Base-by-base conservation (phyloP, 225 moss, liverwort and hornwort species). In the Neckera pumila region DNA sequence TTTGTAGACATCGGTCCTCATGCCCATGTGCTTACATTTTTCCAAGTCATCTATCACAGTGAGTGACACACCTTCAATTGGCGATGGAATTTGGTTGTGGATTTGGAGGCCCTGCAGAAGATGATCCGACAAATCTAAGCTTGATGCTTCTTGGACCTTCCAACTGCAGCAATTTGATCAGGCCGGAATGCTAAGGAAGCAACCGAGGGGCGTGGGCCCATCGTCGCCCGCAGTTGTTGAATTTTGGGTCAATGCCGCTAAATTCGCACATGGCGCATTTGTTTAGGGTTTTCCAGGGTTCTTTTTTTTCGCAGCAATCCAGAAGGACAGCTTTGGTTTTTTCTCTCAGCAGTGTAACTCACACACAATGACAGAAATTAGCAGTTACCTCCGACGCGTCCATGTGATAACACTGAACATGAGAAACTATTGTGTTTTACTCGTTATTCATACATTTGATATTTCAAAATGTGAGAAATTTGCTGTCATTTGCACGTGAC, bases 121-220 rank as follows among this genome's bases (percentile, higher is more conserved):
- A 49, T 82, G 64, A 38, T 17, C 31, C 40, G 31, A 54, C 54
- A 81, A 67, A 81, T 84, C 64, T 77, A 87, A 69, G 43, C 45
- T 82, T 28, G 86, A 80, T 47, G 85, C 85, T 85, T 89, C 81
- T 69, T 74, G 89, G 84, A 88, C 34, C 12, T 82, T 79, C 53
- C 86, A 72, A 77, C 59, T 65, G 63, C 86, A 49, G 53, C 23
- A 83, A 49, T 40, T 56, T 47, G 70, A 86, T 75, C 80, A 80
- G 28, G 85, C 17, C 45, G 69, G 36, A 25, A 20, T 63, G 65
- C 51, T 43, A 8, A 63, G 72, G 58, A 79, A 86, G 54, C 64
- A 83, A 54, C 88, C 38, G n/a, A n/a, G n/a, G n/a, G n/a, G n/a
- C n/a, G 88, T 90, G 88, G 90, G 85, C 65, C 90, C 83, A 13